A percentile compares a stretch with the other conserved stretches of the same genome.
These are phyloP conservation scores for Boletus vinaceobasis DNA, from an alignment of 768 basidiomycete species.

Conservation along the genomic window DNA sequence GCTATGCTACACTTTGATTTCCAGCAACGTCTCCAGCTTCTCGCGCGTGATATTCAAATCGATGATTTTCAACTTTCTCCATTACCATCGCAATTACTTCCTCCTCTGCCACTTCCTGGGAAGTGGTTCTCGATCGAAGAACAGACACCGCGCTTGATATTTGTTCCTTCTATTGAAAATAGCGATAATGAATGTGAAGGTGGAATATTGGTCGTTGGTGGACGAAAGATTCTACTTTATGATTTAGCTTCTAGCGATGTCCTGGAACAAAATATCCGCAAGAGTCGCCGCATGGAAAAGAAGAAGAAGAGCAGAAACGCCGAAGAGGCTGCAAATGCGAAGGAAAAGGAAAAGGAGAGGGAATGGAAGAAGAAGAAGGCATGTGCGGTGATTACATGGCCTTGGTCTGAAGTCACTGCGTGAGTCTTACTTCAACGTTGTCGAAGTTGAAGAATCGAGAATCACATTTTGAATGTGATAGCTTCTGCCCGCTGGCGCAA, in stretches of 20 bases:
- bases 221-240: slow-evolving; percentile 59
- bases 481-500: slow-evolving; percentile 52
- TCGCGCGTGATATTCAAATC: slow-evolving; percentile 53
- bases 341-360: slow-evolving; percentile 54
- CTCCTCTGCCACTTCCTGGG: slow-evolving; percentile 50
- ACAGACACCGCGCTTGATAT: slow-evolving; percentile 39
- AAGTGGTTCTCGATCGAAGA: slow-evolving; percentile 42
- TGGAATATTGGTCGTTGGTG: slow-evolving; percentile 71
- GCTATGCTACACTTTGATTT: slow-evolving; percentile 70
- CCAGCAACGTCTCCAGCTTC: slow-evolving; percentile 57
- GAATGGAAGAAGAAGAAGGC: slow-evolving; percentile 54
- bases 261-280: slow-evolving; percentile 53
- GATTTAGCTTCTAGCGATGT: slow-evolving; percentile 48
- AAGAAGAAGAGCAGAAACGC: slow-evolving; percentile 46
- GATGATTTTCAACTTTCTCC: slow-evolving; percentile 48
- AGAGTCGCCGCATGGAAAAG: slow-evolving; percentile 49
- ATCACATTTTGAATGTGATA: slow-evolving; percentile 22
- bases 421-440: slow-evolving; percentile 33
- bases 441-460: background rate
- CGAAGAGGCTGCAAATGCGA: slow-evolving; percentile 43
- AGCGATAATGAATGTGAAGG: slow-evolving; percentile 44
- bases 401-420: slow-evolving; percentile 72
- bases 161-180: slow-evolving; percentile 25
- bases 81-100: slow-evolving; percentile 44
- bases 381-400: slow-evolving; percentile 62